phyloP scores from a whole-genome alignment of 1,284 basidiomycete species.

The Cryptococcus sp. region DNA sequence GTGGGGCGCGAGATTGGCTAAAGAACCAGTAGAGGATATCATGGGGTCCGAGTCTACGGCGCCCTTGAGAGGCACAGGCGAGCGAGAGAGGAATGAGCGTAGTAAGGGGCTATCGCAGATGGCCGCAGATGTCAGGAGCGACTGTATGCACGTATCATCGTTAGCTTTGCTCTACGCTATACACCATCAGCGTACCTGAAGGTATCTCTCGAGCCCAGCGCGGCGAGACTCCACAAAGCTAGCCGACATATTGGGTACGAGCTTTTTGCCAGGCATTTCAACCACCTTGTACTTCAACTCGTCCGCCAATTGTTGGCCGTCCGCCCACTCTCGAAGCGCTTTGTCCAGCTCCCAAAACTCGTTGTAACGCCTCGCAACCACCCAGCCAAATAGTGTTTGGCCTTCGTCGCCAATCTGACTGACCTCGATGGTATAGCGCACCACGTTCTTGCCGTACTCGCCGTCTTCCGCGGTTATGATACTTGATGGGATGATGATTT shows the following conservation, averaged over 20 bases:
- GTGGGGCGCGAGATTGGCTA: conserved; percentile 61
- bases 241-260: conserved; percentile 77
- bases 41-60: conserved; percentile 6
- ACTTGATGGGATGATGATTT: conserved; percentile 74
- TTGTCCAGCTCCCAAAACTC: conserved; percentile 90
- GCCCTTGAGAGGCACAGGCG: conserved; percentile 12
- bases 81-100: conserved; percentile 78
- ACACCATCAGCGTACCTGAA: conserved; percentile 64
- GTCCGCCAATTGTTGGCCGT: conserved; percentile 53
- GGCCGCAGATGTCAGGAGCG: conserved; percentile 67
- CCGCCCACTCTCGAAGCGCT: conserved; percentile 59
- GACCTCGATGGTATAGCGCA: conserved; percentile 89
- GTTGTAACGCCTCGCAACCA: conserved; percentile 86
- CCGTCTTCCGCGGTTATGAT: conserved; percentile 71
- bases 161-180: not conserved
- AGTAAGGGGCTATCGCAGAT: conserved; percentile 83
- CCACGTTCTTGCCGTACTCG: conserved; percentile 72
- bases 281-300: conserved; percentile 53
- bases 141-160: conserved; percentile 56
- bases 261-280: conserved; percentile 87
- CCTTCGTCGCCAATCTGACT: conserved; percentile 78
- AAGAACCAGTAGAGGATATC: conserved; percentile 44
- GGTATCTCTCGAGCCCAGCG: conserved; percentile 78
- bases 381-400: conserved; percentile 78
- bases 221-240: conserved; percentile 77